Evolutionary conservation across 1,139 yeast genomes (phyloP).

Genomic region (Pichia sp.): DNA sequence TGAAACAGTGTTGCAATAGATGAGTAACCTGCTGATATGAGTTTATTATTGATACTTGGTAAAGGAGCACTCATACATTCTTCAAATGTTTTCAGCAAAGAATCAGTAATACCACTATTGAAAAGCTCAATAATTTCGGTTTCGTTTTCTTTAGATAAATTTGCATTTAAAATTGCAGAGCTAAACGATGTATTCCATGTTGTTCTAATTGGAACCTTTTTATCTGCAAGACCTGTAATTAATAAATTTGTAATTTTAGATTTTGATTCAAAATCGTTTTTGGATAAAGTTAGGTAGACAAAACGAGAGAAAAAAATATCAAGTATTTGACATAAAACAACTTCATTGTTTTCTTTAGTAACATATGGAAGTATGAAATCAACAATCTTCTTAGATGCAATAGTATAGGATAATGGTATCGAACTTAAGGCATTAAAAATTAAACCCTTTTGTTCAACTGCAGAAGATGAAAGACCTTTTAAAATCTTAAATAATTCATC

Average conservation of each 20-base stretch:
- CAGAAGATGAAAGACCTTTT: constrained; percentile 54
- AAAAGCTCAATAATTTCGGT: constrained; percentile 21
- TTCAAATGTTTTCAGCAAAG: constrained; percentile 35
- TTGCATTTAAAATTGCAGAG: constrained; percentile 24
- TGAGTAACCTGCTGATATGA: constrained; percentile 46
- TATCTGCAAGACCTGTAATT: constrained; percentile 55
- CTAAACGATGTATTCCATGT: constrained; percentile 63
- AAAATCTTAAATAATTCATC: constrained; percentile 53
- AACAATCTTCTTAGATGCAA: constrained; percentile 36
- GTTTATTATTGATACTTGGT: constrained; percentile 43
- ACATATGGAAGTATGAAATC: constrained; percentile 45
- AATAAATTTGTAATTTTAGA: constrained; percentile 33
- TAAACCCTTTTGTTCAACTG: constrained; percentile 52
- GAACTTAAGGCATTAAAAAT: constrained; percentile 38
- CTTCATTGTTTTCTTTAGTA: constrained; percentile 72
- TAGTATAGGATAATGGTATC: constrained; percentile 27
- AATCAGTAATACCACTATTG: constrained; percentile 25
- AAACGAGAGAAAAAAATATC: constrained; percentile 44
- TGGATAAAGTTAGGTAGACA: constrained; percentile 21
- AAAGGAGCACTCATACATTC: constrained; percentile 45
- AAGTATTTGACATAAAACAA: constrained; percentile 47
- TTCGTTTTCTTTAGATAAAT: constrained; percentile 9
- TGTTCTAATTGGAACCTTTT: constrained; percentile 56
- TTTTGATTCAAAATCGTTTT: constrained; percentile 6
- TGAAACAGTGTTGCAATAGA: constrained; percentile 19